These are phyloP conservation scores for Gonapodya sp. DNA, from an alignment of 192 early-diverging fungal genomes.

Conservation along the genomic window DNA sequence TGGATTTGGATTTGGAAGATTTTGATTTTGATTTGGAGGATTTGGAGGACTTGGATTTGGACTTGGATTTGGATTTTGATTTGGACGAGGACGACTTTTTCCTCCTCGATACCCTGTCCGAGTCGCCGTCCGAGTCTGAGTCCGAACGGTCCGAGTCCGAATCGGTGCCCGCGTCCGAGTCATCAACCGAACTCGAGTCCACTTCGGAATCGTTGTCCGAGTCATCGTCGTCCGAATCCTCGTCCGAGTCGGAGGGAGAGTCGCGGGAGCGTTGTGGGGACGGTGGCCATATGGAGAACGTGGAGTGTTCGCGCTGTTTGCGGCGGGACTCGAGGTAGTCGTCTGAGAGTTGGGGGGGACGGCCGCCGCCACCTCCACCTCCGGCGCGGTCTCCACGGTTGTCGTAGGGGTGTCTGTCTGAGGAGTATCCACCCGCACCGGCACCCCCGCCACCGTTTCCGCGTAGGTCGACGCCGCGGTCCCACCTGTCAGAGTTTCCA, in stretches of 20 bases:
- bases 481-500: too few species aligned
- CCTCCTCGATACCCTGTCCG: background rate
- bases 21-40: background rate
- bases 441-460: too few species aligned
- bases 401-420: too few species aligned
- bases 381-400: background rate
- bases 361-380: background rate
- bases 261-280: background rate
- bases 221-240: background rate
- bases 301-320: background rate
- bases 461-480: too few species aligned
- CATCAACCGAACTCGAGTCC: background rate
- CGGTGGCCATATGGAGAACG: background rate
- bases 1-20: background rate
- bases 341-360: background rate
- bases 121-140: background rate
- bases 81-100: background rate
- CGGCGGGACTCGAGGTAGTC: constrained; percentile 2
- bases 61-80: background rate
- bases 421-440: too few species aligned
- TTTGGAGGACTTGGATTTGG: background rate
- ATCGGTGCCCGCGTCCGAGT: background rate
- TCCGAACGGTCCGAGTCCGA: background rate
- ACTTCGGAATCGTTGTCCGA: background rate
- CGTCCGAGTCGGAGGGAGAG: background rate